These are phyloP conservation scores for Adansonia grandidieri DNA, from an alignment of 441 rosid genomes.

Conservation along the genomic window DNA sequence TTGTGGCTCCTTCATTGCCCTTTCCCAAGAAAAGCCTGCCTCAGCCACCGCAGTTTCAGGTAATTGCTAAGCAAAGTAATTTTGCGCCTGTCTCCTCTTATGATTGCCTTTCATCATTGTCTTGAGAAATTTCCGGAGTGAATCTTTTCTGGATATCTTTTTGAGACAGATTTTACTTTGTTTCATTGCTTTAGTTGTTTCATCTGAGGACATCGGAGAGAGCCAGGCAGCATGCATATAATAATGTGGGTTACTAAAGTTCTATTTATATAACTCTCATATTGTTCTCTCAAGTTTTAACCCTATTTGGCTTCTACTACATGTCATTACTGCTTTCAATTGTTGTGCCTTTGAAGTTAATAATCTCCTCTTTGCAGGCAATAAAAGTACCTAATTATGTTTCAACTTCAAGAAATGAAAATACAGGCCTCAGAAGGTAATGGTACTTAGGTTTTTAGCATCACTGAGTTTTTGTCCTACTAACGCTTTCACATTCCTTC, in stretches of 20 bases:
- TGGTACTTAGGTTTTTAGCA: neutral
- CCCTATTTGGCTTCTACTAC: neutral
- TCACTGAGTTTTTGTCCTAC: neutral
- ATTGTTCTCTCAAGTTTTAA: neutral
- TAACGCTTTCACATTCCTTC: constrained; percentile 1
- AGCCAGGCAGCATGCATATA: constrained; percentile 49
- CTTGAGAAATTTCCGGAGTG: neutral
- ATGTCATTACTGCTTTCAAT: neutral
- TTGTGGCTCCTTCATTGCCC: constrained; percentile 45
- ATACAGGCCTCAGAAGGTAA: constrained; percentile 42
- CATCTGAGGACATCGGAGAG: constrained; percentile 62
- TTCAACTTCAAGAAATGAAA: constrained; percentile 42
- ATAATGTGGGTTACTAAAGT: constrained; percentile 37
- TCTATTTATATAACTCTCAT: neutral
- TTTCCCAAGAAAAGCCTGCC: constrained; percentile 46
- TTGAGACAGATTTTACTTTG: neutral
- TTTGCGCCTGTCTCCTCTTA: constrained; percentile 1
- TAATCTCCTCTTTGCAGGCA: constrained; percentile 39
- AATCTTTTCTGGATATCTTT: constrained; percentile 12
- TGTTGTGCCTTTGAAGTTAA: constrained; percentile 23
- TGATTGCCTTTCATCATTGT: neutral
- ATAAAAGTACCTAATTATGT: constrained; percentile 24
- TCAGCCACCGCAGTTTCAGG: constrained; percentile 53
- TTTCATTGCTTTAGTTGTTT: constrained; percentile 47
- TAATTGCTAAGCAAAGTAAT: constrained; percentile 28